phyloP scores from a whole-genome alignment of 1,284 basidiomycete species.

The Sparassis latifolia region DNA sequence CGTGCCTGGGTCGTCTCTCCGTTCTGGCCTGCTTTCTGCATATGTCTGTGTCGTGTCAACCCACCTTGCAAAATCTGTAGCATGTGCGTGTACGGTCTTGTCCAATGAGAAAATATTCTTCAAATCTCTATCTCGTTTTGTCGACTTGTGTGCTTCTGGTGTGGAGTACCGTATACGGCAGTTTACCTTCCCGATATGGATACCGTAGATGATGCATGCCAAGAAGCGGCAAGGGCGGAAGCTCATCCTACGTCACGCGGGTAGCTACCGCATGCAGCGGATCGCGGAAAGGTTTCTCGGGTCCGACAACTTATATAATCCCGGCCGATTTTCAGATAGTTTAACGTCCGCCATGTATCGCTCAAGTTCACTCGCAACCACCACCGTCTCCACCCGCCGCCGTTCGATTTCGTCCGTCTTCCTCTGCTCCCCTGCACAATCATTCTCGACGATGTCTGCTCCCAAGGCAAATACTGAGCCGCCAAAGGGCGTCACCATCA shows the following conservation, averaged over 20 bases:
- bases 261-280: too few species aligned
- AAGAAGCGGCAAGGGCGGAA: too few species aligned
- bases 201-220: too few species aligned
- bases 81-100: slow-evolving; percentile 33
- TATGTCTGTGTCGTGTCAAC: slow-evolving; percentile 24
- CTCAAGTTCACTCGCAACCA: too few species aligned
- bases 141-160: too few species aligned
- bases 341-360: background rate
- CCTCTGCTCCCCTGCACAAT: too few species aligned
- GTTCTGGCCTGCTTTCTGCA: slow-evolving; percentile 23
- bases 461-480: slow-evolving; percentile 24
- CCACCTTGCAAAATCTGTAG: slow-evolving; percentile 30
- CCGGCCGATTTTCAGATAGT: background rate
- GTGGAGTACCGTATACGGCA: too few species aligned
- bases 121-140: slow-evolving; percentile 11
- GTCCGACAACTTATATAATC: background rate
- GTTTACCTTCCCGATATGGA: too few species aligned
- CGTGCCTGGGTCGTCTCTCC: slow-evolving; percentile 11
- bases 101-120: slow-evolving; percentile 27
- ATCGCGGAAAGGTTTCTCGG: too few species aligned
- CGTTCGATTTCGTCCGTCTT: too few species aligned
- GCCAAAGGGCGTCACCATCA: slow-evolving; percentile 22
- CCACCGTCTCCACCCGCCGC: too few species aligned
- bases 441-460: background rate
- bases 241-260: too few species aligned